phyloP scores from a whole-genome alignment of 1,284 basidiomycete species.

The Marasmius fiardii region DNA sequence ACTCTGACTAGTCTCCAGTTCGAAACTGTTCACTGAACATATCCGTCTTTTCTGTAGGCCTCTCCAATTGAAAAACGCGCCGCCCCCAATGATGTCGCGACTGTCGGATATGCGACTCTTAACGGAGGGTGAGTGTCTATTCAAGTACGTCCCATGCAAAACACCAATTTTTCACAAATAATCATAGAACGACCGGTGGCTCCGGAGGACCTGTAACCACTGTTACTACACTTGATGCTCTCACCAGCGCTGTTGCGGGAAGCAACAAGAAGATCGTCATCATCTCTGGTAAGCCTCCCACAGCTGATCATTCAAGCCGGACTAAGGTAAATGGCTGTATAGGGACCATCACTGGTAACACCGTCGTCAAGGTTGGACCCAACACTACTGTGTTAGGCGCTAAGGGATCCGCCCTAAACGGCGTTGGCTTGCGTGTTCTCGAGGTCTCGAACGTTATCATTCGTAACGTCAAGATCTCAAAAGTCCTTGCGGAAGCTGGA shows the following conservation, averaged over 20 bases:
- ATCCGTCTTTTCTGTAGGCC: slow-evolving; percentile 19
- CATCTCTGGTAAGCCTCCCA: slow-evolving; percentile 29
- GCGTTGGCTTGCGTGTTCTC: slow-evolving; percentile 39
- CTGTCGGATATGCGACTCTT: slow-evolving; percentile 37
- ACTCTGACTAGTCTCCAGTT: neutral
- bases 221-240: slow-evolving; percentile 37
- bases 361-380: slow-evolving; percentile 37
- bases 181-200: slow-evolving; percentile 38
- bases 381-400: slow-evolving; percentile 41
- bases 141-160: neutral
- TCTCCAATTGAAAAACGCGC: slow-evolving; percentile 29
- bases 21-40: neutral
- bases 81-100: slow-evolving; percentile 33
- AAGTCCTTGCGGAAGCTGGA: slow-evolving; percentile 41
- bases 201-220: slow-evolving; percentile 40
- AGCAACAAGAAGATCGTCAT: slow-evolving; percentile 42
- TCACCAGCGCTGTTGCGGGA: slow-evolving; percentile 40
- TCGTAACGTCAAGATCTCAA: slow-evolving; percentile 46
- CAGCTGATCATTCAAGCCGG: neutral
- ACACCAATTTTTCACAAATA: neutral
- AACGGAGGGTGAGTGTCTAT: slow-evolving; percentile 33
- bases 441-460: slow-evolving; percentile 43
- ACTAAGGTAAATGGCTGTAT: neutral
- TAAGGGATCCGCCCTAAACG: slow-evolving; percentile 29
- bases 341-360: slow-evolving; percentile 40